Conservation (phyloP, 495 filamentous ascomycete genomes). For the Jackrogersella minutella region DNA sequence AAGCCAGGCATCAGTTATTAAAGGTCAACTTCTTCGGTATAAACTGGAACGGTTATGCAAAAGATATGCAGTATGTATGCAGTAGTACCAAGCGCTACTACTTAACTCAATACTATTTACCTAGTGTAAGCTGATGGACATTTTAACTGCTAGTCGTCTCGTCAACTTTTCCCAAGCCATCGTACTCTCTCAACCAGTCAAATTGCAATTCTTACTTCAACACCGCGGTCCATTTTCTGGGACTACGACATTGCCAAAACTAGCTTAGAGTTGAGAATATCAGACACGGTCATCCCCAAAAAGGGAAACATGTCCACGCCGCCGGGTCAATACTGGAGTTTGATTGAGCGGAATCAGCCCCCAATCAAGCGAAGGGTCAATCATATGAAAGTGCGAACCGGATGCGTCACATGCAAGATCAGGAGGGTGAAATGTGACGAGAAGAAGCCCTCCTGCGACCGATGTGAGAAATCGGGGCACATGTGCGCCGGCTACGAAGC, state of each 20-base stretch:
- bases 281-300: neutral
- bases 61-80: no score
- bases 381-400: constrained; percentile 45
- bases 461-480: constrained; percentile 62
- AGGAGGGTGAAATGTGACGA: constrained; percentile 67
- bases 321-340: constrained; percentile 35
- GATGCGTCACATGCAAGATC: constrained; percentile 46
- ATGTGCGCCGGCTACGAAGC: constrained; percentile 63
- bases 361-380: constrained; percentile 29
- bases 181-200: neutral
- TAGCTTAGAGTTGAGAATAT: neutral
- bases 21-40: neutral
- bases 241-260: neutral
- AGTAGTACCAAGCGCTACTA: neutral
- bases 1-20: neutral
- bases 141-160: neutral
- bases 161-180: neutral
- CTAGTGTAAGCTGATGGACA: neutral
- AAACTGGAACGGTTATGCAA: neutral
- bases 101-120: neutral
- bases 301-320: constrained; percentile 19
- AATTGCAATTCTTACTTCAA: neutral
- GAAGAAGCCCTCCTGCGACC: constrained; percentile 60
- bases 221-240: neutral
- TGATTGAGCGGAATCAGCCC: constrained; percentile 29